phyloP scores from a whole-genome alignment of 257 asterid species.

The Capsicum rhomboideum region DNA sequence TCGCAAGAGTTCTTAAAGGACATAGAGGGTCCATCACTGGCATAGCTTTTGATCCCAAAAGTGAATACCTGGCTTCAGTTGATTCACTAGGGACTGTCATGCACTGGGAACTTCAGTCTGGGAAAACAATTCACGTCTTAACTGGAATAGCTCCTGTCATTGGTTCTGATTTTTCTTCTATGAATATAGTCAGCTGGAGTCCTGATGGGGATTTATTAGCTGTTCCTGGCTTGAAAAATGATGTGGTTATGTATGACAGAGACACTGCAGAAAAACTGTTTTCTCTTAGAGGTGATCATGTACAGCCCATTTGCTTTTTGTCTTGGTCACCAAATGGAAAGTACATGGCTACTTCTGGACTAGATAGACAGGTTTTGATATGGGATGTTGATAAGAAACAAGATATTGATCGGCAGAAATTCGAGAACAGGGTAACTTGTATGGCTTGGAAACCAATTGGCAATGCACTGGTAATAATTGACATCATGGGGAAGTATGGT shows the following conservation, averaged over 20 bases:
- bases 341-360: slow-evolving; percentile 91
- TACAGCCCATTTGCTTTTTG: slow-evolving; percentile 68
- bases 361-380: slow-evolving; percentile 73
- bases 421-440: slow-evolving; percentile 58
- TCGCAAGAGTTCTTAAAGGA: slow-evolving; percentile 89
- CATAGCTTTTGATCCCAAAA: slow-evolving; percentile 87
- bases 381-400: slow-evolving; percentile 94
- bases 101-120: slow-evolving; percentile 89
- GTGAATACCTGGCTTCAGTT: slow-evolving; percentile 81
- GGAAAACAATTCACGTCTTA: slow-evolving; percentile 65
- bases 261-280: slow-evolving; percentile 87
- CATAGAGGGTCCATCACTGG: slow-evolving; percentile 88
- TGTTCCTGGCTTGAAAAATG: slow-evolving; percentile 90
- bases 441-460: slow-evolving; percentile 97
- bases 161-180: slow-evolving; percentile 40
- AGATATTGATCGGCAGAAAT: slow-evolving; percentile 89
- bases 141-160: slow-evolving; percentile 74
- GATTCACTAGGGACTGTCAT: slow-evolving; percentile 85
- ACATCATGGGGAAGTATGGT: slow-evolving; percentile 76
- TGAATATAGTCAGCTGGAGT: slow-evolving; percentile 80
- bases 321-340: slow-evolving; percentile 99
- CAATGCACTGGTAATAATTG: slow-evolving; percentile 84
- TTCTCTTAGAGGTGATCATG: slow-evolving; percentile 89
- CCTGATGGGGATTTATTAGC: slow-evolving; percentile 96
- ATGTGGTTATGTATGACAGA: slow-evolving; percentile 90